Conservation (phyloP, 176 grass and related monocot genomes). For the Avena eriantha region DNA sequence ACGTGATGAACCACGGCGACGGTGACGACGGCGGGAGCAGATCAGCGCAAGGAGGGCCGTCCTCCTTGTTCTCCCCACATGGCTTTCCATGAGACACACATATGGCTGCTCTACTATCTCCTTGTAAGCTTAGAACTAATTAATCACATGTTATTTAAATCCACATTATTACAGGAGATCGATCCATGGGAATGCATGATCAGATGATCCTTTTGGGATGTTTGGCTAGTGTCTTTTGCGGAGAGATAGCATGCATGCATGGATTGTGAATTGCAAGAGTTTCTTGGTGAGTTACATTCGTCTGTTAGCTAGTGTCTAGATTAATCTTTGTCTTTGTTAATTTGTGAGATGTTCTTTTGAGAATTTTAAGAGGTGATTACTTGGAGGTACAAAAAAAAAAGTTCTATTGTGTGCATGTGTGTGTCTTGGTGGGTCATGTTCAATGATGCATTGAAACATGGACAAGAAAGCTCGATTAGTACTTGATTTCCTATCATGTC, state of each 20-base stretch:
- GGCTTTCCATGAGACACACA: conserved; percentile 77
- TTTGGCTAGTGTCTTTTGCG: conserved; percentile 38
- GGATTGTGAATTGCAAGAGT: conserved; percentile 21
- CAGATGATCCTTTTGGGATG: conserved; percentile 57
- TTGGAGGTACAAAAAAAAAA: not conserved
- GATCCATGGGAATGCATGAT: conserved; percentile 40
- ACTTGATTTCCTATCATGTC: conserved; percentile 32
- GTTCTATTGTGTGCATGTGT: conserved; percentile 27
- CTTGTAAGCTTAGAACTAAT: conserved; percentile 82
- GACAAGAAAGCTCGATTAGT: conserved; percentile 27
- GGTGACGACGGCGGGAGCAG: conserved; percentile 63
- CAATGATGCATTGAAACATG: conserved; percentile 28
- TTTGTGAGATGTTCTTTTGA: conserved; percentile 33
- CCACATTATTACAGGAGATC: conserved; percentile 69
- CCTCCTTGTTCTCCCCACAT: conserved; percentile 85
- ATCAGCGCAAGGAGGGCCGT: conserved; percentile 56
- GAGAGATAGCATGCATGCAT: conserved; percentile 29
- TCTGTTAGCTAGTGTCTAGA: conserved; percentile 1
- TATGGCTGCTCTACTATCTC: conserved; percentile 51
- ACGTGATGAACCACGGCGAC: conserved; percentile 72
- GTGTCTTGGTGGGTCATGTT: conserved; percentile 27
- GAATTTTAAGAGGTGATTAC: conserved; percentile 26
- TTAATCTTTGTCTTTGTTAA: not conserved
- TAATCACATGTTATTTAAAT: conserved; percentile 57
- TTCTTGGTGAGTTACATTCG: conserved; percentile 13